Percentiles rank a stretch among this genome's conserved stretches.
Evolutionary conservation across 768 basidiomycete genomes (phyloP).

Genomic region (Leccinum olivaceopallidum): DNA sequence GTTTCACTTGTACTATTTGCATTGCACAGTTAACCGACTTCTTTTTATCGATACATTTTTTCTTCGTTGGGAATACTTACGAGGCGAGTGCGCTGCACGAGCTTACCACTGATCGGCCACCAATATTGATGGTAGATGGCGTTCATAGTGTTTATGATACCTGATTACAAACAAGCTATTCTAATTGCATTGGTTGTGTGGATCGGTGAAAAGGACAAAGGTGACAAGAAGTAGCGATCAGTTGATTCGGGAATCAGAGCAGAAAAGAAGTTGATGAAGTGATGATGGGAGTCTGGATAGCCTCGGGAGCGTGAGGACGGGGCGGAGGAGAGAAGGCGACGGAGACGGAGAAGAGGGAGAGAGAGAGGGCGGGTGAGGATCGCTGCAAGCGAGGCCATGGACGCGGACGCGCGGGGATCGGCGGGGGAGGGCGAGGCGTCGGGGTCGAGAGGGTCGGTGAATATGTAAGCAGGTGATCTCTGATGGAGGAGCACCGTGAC

Average conservation of each 20-base stretch:
- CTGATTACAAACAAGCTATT: conserved; percentile 31
- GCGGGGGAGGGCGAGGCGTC: conserved; percentile 17
- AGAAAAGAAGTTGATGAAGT: conserved; percentile 22
- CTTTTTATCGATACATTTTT: conserved; percentile 19
- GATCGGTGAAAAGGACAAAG: conserved; percentile 3
- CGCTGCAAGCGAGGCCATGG: not conserved
- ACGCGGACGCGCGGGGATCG: conserved; percentile 19
- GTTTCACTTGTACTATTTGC: conserved; percentile 38
- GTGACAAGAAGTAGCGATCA: conserved; percentile 15
- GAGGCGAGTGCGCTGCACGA: conserved; percentile 18
- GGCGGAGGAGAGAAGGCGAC: conserved; percentile 9
- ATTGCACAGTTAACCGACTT: conserved; percentile 27
- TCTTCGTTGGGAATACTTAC: conserved; percentile 26
- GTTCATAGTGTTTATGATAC: conserved; percentile 34
- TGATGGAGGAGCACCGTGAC: conserved; percentile 9
- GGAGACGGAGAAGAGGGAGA: conserved; percentile 18
- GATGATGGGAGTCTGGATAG: conserved; percentile 7
- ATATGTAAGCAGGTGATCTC: conserved; percentile 23
- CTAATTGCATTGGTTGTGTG: conserved; percentile 22
- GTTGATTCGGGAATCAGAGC: conserved; percentile 14
- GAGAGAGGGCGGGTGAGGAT: conserved; percentile 8
- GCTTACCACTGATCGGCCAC: conserved; percentile 22
- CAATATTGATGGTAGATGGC: conserved; percentile 14
- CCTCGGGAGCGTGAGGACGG: conserved; percentile 18
- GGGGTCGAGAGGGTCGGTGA: conserved; percentile 23